Evolutionary conservation across 805 yeast genomes (phyloP).

Genomic region (Kazachstania bromeliacearum): DNA sequence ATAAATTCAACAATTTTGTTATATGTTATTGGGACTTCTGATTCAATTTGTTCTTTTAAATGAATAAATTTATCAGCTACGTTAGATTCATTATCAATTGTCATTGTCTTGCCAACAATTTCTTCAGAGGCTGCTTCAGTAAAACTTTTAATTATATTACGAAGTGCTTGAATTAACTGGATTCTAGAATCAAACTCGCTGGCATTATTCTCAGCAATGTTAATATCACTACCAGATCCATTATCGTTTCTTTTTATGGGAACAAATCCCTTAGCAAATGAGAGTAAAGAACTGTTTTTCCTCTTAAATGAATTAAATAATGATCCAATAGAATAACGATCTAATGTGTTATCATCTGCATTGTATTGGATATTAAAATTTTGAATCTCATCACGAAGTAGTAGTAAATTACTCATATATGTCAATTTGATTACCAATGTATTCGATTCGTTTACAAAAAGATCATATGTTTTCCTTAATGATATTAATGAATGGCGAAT

Average conservation of each 20-base stretch:
- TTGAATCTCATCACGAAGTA: constrained; percentile 58
- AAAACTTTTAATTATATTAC: constrained; percentile 59
- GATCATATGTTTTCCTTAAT: constrained; percentile 43
- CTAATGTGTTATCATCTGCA: constrained; percentile 63
- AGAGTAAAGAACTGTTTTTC: constrained; percentile 8
- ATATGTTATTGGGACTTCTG: constrained; percentile 48
- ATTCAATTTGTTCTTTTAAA: constrained; percentile 42
- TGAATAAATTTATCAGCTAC: constrained; percentile 23
- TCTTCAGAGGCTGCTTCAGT: constrained; percentile 46
- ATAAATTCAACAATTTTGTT: constrained; percentile 46
- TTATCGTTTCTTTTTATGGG: constrained; percentile 3
- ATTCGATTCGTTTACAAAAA: constrained; percentile 34
- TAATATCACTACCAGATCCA: neutral
- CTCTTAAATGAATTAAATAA: constrained; percentile 36
- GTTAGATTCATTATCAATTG: constrained; percentile 7
- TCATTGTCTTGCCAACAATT: constrained; percentile 28
- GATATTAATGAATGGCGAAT: constrained; percentile 69
- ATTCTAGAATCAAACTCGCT: constrained; percentile 54
- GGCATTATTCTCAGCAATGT: neutral
- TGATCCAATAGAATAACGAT: constrained; percentile 65
- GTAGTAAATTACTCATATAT: constrained; percentile 59
- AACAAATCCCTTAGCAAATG: constrained; percentile 9
- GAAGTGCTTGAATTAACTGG: constrained; percentile 66
- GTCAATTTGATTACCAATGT: constrained; percentile 51
- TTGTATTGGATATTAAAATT: constrained; percentile 74